Base-by-base conservation (phyloP, 148 eudicot genomes). In the Rhododendron simsii region DNA sequence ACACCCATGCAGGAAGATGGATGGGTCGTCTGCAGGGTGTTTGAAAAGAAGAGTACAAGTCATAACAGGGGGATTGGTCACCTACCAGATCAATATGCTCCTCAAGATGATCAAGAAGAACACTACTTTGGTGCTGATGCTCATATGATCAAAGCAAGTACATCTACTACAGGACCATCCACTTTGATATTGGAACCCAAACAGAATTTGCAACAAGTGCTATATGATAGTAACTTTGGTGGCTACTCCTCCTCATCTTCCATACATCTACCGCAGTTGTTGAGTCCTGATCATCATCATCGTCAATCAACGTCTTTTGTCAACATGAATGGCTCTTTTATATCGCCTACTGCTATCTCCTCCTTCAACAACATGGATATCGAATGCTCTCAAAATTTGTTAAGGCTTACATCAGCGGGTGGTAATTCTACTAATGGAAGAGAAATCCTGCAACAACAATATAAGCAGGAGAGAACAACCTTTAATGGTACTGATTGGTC, bases 11-110 rank as follows among this genome's bases (percentile, higher is more conserved):
- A 94, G 92, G 98, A 96, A 87, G 98, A 93, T 81, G 98, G 98
- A 0, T 96, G 98, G 98, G 98, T 96, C 33, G 94, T 96, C 8
- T 96, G 98, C 83, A 87, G 98, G 76, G 98, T 96, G 30, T 96
- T 96, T 91, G 91, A 87, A 93, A 94, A 96, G 91, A 95, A 91
- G 87, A 93, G 88, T 35, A n/a, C 51, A 45, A 47, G 47, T 75
- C 92, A 88, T 39, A 90, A 80, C 13, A 89, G 93, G 90, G 85
- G 88, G 18, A 75, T 78, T n/a, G 30, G 16, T 12, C 57, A 45
- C 86, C 93, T 88, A 73, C 88, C 88, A 15, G 94, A 93, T 55
- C 61, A 55, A 23, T 23, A 84, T n/a, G 84, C 86, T 13, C 55
- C 81, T 78, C 65, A 75, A 73, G 47, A 83, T 61, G 89, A 88